phyloP scores from a whole-genome alignment of 2,329 filamentous ascomycete species.

The Penicillium occitanis region DNA sequence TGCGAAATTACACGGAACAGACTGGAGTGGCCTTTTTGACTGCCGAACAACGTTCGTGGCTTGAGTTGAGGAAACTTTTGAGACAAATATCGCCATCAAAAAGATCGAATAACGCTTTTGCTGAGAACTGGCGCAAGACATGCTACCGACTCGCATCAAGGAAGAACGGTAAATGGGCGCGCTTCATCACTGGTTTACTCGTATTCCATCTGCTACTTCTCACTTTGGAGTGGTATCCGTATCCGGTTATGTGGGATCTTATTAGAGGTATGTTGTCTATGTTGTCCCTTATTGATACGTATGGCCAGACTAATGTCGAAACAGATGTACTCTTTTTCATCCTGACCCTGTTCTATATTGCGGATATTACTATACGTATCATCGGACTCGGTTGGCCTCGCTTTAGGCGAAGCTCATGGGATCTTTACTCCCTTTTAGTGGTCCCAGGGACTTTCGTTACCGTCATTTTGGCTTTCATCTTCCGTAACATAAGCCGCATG shows the following conservation, averaged over 20 bases:
- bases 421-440: slow-evolving; percentile 79
- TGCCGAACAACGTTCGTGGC: slow-evolving; percentile 92
- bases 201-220: slow-evolving; percentile 81
- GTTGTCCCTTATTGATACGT: background rate
- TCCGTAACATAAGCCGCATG: slow-evolving; percentile 36
- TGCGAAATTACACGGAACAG: slow-evolving; percentile 99
- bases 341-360: slow-evolving; percentile 78
- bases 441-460: slow-evolving; percentile 80
- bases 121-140: slow-evolving; percentile 81
- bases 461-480: slow-evolving; percentile 70
- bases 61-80: slow-evolving; percentile 87
- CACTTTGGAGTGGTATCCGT: slow-evolving; percentile 79
- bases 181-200: slow-evolving; percentile 73
- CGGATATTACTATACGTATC: slow-evolving; percentile 80
- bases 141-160: slow-evolving; percentile 92
- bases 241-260: slow-evolving; percentile 68
- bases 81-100: slow-evolving; percentile 94
- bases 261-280: slow-evolving; percentile 55
- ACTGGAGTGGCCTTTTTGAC: slow-evolving; percentile 96
- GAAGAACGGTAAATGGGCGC: slow-evolving; percentile 91
- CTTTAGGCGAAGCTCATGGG: slow-evolving; percentile 92
- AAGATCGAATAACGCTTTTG: slow-evolving; percentile 75
- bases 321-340: slow-evolving; percentile 71
- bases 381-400: slow-evolving; percentile 87
- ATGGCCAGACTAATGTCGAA: background rate